Conservation (phyloP, 495 filamentous ascomycete genomes). For the Peziza echinospora region DNA sequence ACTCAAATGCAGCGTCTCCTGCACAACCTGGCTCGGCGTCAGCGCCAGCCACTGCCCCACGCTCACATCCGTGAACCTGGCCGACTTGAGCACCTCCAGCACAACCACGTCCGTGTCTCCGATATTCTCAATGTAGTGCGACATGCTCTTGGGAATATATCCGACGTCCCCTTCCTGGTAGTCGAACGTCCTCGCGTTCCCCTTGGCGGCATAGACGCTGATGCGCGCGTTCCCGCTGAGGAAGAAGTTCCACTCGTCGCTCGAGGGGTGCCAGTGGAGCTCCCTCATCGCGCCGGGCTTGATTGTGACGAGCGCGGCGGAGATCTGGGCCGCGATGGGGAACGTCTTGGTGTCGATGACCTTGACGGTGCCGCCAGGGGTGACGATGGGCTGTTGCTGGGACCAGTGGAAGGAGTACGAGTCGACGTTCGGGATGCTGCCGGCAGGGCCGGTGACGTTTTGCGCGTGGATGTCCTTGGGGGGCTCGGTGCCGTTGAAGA, state of each 20-base stretch:
- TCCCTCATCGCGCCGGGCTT: conserved; percentile 39
- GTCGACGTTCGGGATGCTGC: conserved; percentile 29
- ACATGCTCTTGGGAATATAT: conserved; percentile 40
- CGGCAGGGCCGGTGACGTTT: conserved; percentile 27
- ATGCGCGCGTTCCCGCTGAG: conserved; percentile 36
- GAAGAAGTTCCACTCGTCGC: conserved; percentile 47
- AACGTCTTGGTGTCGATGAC: conserved; percentile 43
- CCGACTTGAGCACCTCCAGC: conserved; percentile 45
- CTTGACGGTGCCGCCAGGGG: conserved; percentile 34
- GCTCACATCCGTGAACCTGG: conserved; percentile 38
- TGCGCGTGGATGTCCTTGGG: conserved; percentile 34
- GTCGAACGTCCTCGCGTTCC: conserved; percentile 40
- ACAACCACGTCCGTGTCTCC: conserved; percentile 38
- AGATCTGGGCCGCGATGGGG: conserved; percentile 36
- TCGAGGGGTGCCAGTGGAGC: conserved; percentile 44
- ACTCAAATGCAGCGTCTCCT: conserved; percentile 38
- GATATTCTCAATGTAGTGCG: conserved; percentile 46
- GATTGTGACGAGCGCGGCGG: conserved; percentile 36
- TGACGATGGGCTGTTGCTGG: conserved; percentile 32
- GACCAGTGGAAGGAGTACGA: conserved; percentile 36
- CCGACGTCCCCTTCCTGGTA: conserved; percentile 41
- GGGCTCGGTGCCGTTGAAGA: conserved; percentile 34
- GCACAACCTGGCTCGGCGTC: conserved; percentile 24
- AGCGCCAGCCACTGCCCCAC: conserved; percentile 44
- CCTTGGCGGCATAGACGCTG: conserved; percentile 37